These are phyloP conservation scores for Talaromyces trachyspermus DNA, from an alignment of 495 filamentous ascomycete species.

Conservation along the genomic window DNA sequence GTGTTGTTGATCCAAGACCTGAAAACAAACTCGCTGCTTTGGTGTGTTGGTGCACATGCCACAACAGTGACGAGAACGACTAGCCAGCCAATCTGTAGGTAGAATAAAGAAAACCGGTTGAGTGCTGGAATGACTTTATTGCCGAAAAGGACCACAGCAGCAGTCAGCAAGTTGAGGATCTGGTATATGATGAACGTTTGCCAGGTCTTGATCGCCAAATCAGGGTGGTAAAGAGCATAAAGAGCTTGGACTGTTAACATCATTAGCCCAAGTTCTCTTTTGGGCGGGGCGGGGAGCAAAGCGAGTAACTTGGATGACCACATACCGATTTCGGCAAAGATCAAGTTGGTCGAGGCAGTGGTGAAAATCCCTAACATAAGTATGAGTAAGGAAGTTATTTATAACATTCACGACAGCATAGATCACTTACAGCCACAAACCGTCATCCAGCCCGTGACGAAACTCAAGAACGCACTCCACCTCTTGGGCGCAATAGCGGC, in stretches of 20 bases:
- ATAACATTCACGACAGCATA: background rate
- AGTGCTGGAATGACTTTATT: slow-evolving; percentile 28
- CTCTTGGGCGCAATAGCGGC: slow-evolving; percentile 42
- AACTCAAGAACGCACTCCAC: slow-evolving; percentile 30
- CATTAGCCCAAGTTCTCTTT: background rate
- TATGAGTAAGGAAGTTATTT: slow-evolving; percentile 1
- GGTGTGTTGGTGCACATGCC: slow-evolving; percentile 43
- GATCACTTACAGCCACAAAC: slow-evolving; percentile 29
- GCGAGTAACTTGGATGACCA: slow-evolving; percentile 22
- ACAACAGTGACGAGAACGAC: slow-evolving; percentile 65
- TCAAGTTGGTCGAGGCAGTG: slow-evolving; percentile 33
- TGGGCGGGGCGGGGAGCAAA: background rate
- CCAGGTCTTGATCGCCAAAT: slow-evolving; percentile 29
- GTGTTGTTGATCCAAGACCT: slow-evolving; percentile 22
- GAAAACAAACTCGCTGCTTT: slow-evolving; percentile 35
- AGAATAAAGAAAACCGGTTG: slow-evolving; percentile 44
- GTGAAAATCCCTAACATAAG: slow-evolving; percentile 29
- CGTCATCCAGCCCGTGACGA: slow-evolving; percentile 33
- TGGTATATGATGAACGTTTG: slow-evolving; percentile 33
- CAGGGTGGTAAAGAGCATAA: slow-evolving; percentile 27
- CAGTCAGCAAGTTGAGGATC: slow-evolving; percentile 24
- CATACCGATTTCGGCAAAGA: slow-evolving; percentile 22
- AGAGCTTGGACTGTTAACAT: slow-evolving; percentile 10
- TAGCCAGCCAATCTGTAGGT: slow-evolving; percentile 57
- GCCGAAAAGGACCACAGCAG: slow-evolving; percentile 27